Evolutionary conservation across 1,139 yeast genomes (phyloP).

Genomic region (Trichomonascaceae sp.): DNA sequence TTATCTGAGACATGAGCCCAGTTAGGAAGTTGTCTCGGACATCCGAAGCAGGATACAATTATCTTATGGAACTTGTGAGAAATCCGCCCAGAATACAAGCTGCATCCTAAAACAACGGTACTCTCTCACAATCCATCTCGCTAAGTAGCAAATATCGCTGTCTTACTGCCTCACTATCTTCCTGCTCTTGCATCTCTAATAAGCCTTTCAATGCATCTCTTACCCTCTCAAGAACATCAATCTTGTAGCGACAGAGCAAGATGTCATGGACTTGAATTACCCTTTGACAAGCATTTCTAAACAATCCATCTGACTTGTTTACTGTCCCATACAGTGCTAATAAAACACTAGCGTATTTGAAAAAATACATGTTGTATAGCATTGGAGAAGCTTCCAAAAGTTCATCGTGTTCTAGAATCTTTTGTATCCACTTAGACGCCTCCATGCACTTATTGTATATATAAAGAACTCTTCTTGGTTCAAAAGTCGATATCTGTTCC

Average conservation of each 20-base stretch:
- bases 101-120: background rate
- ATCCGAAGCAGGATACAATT: too few species aligned
- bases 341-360: conserved; percentile 3
- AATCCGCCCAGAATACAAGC: background rate
- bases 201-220: conserved; percentile 6
- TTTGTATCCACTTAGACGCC: conserved; percentile 1
- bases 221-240: conserved; percentile 2
- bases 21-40: too few species aligned
- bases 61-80: background rate
- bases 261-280: conserved; percentile 2
- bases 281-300: conserved; percentile 1
- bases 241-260: background rate
- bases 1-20: too few species aligned
- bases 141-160: background rate
- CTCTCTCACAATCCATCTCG: background rate
- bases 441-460: background rate
- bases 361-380: conserved; percentile 2
- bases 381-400: conserved; percentile 4
- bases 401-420: conserved; percentile 1
- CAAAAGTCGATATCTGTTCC: conserved; percentile 4
- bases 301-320: background rate
- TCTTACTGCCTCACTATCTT: background rate
- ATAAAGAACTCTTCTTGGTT: background rate
- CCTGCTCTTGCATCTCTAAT: background rate
- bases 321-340: conserved; percentile 1